Percentiles rank a stretch among this genome's conserved stretches.
These are phyloP conservation scores for Claviceps sp. DNA, from an alignment of 2,329 filamentous ascomycete species.

Conservation along the genomic window DNA sequence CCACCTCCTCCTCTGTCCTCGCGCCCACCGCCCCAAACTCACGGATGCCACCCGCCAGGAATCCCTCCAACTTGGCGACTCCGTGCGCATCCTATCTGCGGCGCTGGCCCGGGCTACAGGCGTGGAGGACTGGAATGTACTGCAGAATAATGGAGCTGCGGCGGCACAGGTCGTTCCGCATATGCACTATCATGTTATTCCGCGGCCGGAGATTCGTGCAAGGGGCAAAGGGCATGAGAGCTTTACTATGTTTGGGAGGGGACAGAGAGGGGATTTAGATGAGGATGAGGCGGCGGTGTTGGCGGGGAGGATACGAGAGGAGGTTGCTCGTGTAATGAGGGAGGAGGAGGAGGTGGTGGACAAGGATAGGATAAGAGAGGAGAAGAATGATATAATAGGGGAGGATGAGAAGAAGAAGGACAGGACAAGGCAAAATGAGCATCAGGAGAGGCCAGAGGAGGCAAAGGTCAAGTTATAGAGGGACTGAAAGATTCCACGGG, in stretches of 20 bases:
- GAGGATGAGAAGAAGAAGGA: background rate
- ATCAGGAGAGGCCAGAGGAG: background rate
- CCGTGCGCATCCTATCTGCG: constrained; percentile 58
- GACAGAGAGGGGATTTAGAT: constrained; percentile 58
- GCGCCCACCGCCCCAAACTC: constrained; percentile 65
- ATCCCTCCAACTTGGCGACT: constrained; percentile 51
- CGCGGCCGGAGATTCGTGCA: constrained; percentile 54
- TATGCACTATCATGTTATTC: constrained; percentile 90
- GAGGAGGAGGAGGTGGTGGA: constrained; percentile 29
- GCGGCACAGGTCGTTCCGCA: constrained; percentile 89
- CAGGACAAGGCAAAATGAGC: background rate
- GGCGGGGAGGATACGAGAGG: constrained; percentile 38
- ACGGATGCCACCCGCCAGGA: constrained; percentile 53
- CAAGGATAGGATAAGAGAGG: background rate
- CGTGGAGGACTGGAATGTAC: constrained; percentile 81
- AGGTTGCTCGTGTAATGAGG: constrained; percentile 33
- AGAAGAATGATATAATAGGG: background rate
- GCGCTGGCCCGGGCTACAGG: constrained; percentile 58
- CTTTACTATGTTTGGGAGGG: constrained; percentile 75
- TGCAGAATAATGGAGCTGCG: constrained; percentile 86
- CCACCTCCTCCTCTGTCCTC: constrained; percentile 71
- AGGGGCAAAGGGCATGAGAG: constrained; percentile 42
- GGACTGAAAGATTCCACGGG: background rate
- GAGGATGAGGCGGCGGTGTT: constrained; percentile 56
- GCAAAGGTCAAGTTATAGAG: background rate